Base-by-base conservation (phyloP, 2,329 filamentous ascomycete genomes). In the Cladorrhinum sp. region DNA sequence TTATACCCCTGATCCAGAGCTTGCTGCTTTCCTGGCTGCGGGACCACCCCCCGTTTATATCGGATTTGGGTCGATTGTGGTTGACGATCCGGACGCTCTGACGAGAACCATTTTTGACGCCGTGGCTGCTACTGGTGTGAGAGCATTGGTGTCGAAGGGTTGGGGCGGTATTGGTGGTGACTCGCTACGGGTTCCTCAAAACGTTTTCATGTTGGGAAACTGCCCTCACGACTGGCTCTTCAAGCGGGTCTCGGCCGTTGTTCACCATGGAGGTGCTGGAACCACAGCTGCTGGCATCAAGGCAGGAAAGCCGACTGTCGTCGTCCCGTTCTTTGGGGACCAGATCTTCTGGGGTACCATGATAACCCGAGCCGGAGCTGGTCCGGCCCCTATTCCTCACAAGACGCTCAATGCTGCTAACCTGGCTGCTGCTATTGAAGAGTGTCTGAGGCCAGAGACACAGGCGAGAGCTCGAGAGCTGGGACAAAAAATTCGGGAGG, bases 171-270 rank as follows among this genome's bases (percentile, higher is more conserved):
- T 96, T 7, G 92, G 91, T 27, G 88, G 85, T 0, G 89, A 92
- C 67, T 79, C 85, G 29, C 71, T 89, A 2, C 83, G 82, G 1
- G 75, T 92, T n/a, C 91, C 91, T 0, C 85, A 92, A 2, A 85
- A 86, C 3, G 85, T 96, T 1, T 91, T 90, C 70, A 91, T 96
- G 85, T 79, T 96, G 38, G 91, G 90, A 10, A 95, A 93, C 68
- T 86, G 88, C 50, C 92, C 92, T 1, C 92, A 96, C 64, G 92
- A 96, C 74, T 96, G 92, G 92, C 76, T 96, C 0, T 96, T 96
- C 73, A 81, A 91, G 64, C 86, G 83, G 38, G 91, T 96, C 1
- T 89, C 90, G 0, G 88, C 86, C 49, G 92, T 96, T 1, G 89
- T 95, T 4, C 92, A 96, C 70, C 92, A 96, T 64, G 92, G 92